Conservation (phyloP, 1,284 basidiomycete genomes). For the Pyrrhoderma lamaoense region DNA sequence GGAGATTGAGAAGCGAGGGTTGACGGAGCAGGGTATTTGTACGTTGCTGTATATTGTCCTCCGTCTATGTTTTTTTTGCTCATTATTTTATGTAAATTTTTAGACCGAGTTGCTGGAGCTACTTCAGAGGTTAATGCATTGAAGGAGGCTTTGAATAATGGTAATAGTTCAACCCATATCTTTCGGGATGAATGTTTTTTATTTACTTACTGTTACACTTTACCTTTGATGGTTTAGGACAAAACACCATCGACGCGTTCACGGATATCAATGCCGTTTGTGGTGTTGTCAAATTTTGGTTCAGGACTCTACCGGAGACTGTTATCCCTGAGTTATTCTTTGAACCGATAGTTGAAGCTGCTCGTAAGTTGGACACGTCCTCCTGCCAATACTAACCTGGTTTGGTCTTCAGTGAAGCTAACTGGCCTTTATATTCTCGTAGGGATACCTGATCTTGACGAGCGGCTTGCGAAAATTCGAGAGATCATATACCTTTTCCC, state of each 20-base stretch:
- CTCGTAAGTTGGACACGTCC: constrained; percentile 61
- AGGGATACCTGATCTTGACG: constrained; percentile 64
- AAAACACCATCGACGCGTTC: constrained; percentile 48
- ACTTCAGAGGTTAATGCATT: constrained; percentile 58
- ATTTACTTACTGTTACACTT: constrained; percentile 3
- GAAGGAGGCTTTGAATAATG: constrained; percentile 67
- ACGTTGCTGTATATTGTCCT: constrained; percentile 19
- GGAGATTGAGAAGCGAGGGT: constrained; percentile 67
- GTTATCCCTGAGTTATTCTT: constrained; percentile 68
- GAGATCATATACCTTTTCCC: constrained; percentile 62
- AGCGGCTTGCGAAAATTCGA: constrained; percentile 56
- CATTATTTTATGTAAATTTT: neutral
- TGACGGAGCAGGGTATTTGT: constrained; percentile 80
- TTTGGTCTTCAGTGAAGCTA: neutral
- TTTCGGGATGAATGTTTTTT: neutral
- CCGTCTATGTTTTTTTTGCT: neutral
- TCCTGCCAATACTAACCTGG: no score
- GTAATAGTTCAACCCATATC: constrained; percentile 26
- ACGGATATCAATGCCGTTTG: constrained; percentile 77
- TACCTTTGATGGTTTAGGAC: constrained; percentile 36
- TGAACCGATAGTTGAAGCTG: constrained; percentile 58
- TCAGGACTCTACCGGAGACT: constrained; percentile 71
- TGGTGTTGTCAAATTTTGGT: constrained; percentile 77
- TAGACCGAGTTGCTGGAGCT: constrained; percentile 80
- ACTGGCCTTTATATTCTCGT: constrained; percentile 16